phyloP scores from a whole-genome alignment of 352 stramenopile species.

The Phytophthora podocarpi region DNA sequence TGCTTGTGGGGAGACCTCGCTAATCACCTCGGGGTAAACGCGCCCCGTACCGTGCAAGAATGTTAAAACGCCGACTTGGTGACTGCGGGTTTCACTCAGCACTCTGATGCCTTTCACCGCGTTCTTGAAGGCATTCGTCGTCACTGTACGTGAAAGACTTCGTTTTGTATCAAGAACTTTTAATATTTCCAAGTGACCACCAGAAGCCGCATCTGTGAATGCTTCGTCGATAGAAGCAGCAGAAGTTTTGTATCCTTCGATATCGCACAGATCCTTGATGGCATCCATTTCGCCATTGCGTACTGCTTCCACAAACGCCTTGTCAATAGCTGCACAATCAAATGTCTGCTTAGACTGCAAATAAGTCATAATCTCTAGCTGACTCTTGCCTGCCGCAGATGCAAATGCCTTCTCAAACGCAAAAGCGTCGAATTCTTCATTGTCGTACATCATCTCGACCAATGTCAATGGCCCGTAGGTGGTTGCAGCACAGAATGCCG shows the following conservation, averaged over 20 bases:
- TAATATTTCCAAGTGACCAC: neutral
- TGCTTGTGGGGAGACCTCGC: too few relatives aligned
- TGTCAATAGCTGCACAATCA: neutral
- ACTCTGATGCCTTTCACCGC: neutral
- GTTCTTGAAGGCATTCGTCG: neutral
- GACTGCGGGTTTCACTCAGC: neutral
- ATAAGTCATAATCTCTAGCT: slow-evolving; percentile 1
- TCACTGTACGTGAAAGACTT: neutral
- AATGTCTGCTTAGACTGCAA: neutral
- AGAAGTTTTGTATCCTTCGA: slow-evolving; percentile 3
- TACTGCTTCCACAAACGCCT: neutral
- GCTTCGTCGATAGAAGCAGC: neutral
- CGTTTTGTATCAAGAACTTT: neutral
- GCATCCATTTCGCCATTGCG: neutral
- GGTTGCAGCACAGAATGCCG: neutral
- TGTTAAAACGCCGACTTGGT: neutral
- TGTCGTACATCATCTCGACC: neutral
- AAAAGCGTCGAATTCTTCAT: too few relatives aligned
- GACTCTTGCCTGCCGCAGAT: neutral
- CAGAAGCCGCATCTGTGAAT: neutral
- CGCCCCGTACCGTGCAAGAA: neutral
- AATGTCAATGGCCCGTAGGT: neutral
- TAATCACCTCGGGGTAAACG: neutral
- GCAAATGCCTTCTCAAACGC: neutral
- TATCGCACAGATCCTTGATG: neutral